These are phyloP conservation scores for Phaeosphaeriaceae sp. DNA, from an alignment of 2,329 filamentous ascomycete genomes.

Conservation along the genomic window DNA sequence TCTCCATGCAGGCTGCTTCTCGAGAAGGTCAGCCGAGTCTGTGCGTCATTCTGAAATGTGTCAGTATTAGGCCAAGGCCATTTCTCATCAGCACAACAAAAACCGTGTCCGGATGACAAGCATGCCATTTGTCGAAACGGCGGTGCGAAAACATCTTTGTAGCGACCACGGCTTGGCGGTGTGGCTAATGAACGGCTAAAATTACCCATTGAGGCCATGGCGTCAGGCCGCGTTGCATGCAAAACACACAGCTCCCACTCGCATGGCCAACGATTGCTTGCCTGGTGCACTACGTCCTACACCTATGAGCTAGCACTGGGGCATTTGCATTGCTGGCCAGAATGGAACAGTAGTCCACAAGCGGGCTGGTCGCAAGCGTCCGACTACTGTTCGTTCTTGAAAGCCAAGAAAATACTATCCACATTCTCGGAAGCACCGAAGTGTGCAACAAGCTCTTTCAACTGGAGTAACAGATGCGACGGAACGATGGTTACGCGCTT, in stretches of 20 bases:
- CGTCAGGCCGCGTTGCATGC: neutral
- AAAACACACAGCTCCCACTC: neutral
- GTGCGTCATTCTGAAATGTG: neutral
- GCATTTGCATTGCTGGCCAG: neutral
- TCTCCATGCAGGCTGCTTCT: neutral
- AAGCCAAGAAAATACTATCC: slow-evolving; percentile 1
- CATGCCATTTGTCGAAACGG: neutral
- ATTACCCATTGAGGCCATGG: neutral
- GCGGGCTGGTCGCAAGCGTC: neutral
- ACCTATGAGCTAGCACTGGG: neutral
- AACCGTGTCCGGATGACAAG: neutral
- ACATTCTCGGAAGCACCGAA: slow-evolving; percentile 2
- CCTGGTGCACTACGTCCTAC: neutral
- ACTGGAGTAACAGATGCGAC: slow-evolving; percentile 5
- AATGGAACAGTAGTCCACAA: neutral
- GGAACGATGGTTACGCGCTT: slow-evolving; percentile 2
- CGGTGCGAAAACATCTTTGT: neutral
- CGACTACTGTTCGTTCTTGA: neutral
- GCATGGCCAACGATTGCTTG: neutral
- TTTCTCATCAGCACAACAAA: neutral
- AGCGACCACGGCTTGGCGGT: slow-evolving; percentile 4
- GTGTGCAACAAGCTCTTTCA: slow-evolving; percentile 5
- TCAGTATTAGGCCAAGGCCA: neutral
- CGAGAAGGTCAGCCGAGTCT: neutral
- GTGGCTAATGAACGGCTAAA: slow-evolving; percentile 10